Evolutionary conservation across 495 filamentous ascomycete species (phyloP).

Genomic region (Tetracladium marchalianum): DNA sequence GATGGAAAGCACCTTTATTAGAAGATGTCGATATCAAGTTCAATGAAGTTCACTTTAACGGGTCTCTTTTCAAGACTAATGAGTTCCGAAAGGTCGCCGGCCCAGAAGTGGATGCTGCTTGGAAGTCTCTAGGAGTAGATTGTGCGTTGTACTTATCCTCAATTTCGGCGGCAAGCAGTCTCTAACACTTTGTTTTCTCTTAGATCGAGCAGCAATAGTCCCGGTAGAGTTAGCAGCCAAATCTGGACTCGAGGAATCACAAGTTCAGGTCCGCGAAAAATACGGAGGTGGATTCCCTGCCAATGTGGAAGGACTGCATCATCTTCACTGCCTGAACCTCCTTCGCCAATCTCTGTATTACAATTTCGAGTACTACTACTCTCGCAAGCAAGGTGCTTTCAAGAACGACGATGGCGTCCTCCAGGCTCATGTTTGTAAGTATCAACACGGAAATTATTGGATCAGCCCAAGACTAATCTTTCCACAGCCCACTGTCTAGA

Average conservation of each 20-base stretch:
- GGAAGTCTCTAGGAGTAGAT: slow-evolving; percentile 38
- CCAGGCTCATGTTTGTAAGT: slow-evolving; percentile 29
- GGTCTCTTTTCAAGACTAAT: slow-evolving; percentile 39
- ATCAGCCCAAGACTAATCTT: slow-evolving; percentile 32
- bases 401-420: slow-evolving; percentile 34
- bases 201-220: slow-evolving; percentile 25
- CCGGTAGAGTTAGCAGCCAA: slow-evolving; percentile 25
- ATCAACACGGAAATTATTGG: slow-evolving; percentile 29
- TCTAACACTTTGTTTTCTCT: not conserved
- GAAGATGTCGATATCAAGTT: slow-evolving; percentile 2
- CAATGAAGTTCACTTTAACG: slow-evolving; percentile 31
- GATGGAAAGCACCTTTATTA: slow-evolving; percentile 3
- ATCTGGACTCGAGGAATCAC: slow-evolving; percentile 31
- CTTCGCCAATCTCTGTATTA: slow-evolving; percentile 42
- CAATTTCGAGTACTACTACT: slow-evolving; percentile 45
- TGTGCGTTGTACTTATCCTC: slow-evolving; percentile 26
- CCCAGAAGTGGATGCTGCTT: slow-evolving; percentile 46
- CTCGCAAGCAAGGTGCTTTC: slow-evolving; percentile 33
- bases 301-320: slow-evolving; percentile 48
- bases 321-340: slow-evolving; percentile 48
- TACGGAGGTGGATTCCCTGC: slow-evolving; percentile 45
- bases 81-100: slow-evolving; percentile 36
- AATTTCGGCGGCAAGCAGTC: not conserved
- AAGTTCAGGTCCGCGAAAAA: slow-evolving; percentile 37
- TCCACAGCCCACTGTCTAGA: slow-evolving; percentile 44